Base-by-base conservation (phyloP, 495 filamentous ascomycete genomes). In the Penicillium cinerascens region DNA sequence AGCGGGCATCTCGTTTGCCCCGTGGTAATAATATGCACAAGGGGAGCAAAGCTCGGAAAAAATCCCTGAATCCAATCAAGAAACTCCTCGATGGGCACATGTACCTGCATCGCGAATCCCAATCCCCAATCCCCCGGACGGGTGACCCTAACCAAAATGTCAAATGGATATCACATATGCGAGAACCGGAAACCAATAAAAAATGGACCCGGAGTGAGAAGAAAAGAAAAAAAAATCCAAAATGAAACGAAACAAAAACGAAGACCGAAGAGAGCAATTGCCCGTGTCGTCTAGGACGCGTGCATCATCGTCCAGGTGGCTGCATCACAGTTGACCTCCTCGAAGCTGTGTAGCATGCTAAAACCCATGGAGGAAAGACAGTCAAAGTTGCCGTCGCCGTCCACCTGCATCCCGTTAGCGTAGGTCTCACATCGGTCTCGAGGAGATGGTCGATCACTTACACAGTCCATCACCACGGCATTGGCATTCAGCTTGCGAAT, bases 301-400 rank as follows among this genome's bases (percentile, higher is more conserved):
- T 80, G 76, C 52, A 82, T 71, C 76, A 82, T 80, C 6, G 77
- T 79, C 80, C 82, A 85, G 22, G 79, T 87, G 33, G 86, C 82
- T 20, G 86, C 84, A 46, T 87, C 82, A 68, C 87, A 91, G 42
- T 82, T 85, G 43, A 91, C 79, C 68, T 93, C 88, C 64, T 93
- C 89, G 59, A 87, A 93, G 43, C 71, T 84, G 67, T 91, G 83
- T 52, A 91, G 69, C 44, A 86, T 80, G 39, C 76, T 84, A 52
- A 91, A 92, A 6, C 89, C 88, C 82, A 93, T 87, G 1, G 82
- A 83, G 18, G 80, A 75, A 38, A 93, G 66, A 49, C 81, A 82
- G 58, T 91, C 89, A 51, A 83, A 79, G 44, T 82, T 80, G 42
- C 86, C 86, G 46, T 91, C 87, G 17, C 80, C 78, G 51, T 87